These are phyloP conservation scores for Tylopilus subfusipes DNA, from an alignment of 768 basidiomycete species.

Conservation along the genomic window DNA sequence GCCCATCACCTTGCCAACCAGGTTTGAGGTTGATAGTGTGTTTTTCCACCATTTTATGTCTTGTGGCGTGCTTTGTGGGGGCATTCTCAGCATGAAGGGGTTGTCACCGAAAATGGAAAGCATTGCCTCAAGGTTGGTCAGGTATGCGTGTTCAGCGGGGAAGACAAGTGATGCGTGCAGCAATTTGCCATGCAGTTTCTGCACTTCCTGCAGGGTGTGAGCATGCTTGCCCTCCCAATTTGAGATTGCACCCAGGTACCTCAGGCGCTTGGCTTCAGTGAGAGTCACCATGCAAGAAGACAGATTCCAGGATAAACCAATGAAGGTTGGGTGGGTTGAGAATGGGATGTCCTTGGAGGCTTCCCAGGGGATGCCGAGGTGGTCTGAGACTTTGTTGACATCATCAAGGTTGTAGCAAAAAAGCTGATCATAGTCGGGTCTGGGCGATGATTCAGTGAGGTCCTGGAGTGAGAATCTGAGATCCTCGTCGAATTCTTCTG, in stretches of 20 bases:
- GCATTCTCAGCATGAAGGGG: background rate
- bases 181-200: background rate
- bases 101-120: constrained; percentile 25
- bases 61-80: background rate
- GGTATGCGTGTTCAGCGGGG: constrained; percentile 23
- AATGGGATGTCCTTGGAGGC: no score
- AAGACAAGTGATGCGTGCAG: constrained; percentile 31
- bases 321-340: no score
- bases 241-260: background rate
- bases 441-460: rapidly evolving
- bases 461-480: background rate
- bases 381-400: no score
- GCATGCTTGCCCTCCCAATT: background rate
- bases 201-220: background rate
- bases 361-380: no score
- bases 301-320: no score
- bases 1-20: constrained; percentile 27
- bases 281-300: background rate
- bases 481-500: background rate
- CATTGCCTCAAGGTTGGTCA: constrained; percentile 29
- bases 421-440: rapidly evolving
- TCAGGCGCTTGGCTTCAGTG: background rate
- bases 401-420: no score
- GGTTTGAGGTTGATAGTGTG: background rate
- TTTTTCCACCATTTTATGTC: background rate